A percentile compares a stretch with the other conserved stretches of the same genome.
phyloP scores from a whole-genome alignment of 805 yeast species.

The Huiozyma naganishii region DNA sequence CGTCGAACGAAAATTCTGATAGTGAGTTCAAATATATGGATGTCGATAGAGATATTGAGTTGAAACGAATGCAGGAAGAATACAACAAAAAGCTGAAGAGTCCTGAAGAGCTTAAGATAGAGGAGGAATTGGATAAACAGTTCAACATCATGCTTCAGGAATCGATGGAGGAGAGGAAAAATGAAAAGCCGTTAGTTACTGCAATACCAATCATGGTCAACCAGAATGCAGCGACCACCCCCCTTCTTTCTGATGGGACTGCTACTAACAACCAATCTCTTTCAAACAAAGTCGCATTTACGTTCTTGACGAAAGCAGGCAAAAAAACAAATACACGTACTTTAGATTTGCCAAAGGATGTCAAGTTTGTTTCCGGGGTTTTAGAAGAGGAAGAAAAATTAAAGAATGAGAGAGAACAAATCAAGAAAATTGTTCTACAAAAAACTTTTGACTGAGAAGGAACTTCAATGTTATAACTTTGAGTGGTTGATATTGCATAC shows the following conservation, averaged over 20 bases:
- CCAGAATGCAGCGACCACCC: not conserved
- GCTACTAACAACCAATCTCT: not conserved
- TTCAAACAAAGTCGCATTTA: conserved; percentile 33
- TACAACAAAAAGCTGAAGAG: conserved; percentile 29
- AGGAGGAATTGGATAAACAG: conserved; percentile 46
- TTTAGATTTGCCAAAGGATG: conserved; percentile 42
- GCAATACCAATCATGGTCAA: conserved; percentile 18
- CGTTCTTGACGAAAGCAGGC: conserved; percentile 46
- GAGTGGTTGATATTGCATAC: not conserved
- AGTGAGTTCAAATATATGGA: conserved; percentile 14
- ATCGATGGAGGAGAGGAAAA: conserved; percentile 34
- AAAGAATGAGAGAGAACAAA: conserved; percentile 42
- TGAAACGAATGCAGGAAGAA: conserved; percentile 28
- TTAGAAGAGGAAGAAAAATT: conserved; percentile 40
- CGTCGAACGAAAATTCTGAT: conserved; percentile 18
- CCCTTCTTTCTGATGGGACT: not conserved
- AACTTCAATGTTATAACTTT: no score
- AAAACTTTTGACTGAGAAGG: conserved; percentile 25
- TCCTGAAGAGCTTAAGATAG: conserved; percentile 37
- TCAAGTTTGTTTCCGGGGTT: conserved; percentile 43
- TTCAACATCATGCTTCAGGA: conserved; percentile 43
- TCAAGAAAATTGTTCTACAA: conserved; percentile 43
- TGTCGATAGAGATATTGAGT: conserved; percentile 26
- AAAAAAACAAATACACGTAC: conserved; percentile 35
- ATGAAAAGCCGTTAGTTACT: conserved; percentile 18